phyloP scores from a whole-genome alignment of 2,329 filamentous ascomycete genomes.

The Aureobasidium lini region DNA sequence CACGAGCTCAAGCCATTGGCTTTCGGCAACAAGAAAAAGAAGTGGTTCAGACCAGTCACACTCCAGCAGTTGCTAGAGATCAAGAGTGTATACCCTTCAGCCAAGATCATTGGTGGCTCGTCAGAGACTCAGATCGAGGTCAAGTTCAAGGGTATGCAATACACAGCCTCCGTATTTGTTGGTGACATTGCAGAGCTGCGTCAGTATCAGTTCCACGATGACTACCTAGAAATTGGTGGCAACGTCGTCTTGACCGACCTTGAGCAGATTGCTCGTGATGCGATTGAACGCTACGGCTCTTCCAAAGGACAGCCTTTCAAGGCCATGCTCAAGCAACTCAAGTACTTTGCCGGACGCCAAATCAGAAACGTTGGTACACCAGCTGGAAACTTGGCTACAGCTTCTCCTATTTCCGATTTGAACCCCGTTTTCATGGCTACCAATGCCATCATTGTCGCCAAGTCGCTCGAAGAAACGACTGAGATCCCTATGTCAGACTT shows the following conservation, averaged over 20 bases:
- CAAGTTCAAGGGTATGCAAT: constrained; percentile 93
- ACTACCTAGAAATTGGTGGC: constrained; percentile 83
- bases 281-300: constrained; percentile 69
- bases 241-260: constrained; percentile 90
- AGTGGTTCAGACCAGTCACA: constrained; percentile 85
- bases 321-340: constrained; percentile 89
- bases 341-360: constrained; percentile 89
- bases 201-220: constrained; percentile 70
- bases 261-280: constrained; percentile 73
- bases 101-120: constrained; percentile 92
- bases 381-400: constrained; percentile 87
- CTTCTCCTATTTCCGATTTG: constrained; percentile 91
- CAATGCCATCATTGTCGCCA: constrained; percentile 73
- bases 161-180: constrained; percentile 82
- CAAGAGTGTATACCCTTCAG: constrained; percentile 73
- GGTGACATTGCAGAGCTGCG: constrained; percentile 87
- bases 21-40: constrained; percentile 91
- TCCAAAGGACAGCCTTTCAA: constrained; percentile 69
- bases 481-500: constrained; percentile 90
- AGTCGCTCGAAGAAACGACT: constrained; percentile 62
- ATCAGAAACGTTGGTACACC: constrained; percentile 97
- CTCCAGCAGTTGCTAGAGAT: constrained; percentile 84
- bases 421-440: constrained; percentile 91
- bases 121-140: constrained; percentile 98
- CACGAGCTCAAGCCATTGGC: constrained; percentile 73